Evolutionary conservation across 176 grass and related monocot species (phyloP).

Genomic region (Cocos nucifera): DNA sequence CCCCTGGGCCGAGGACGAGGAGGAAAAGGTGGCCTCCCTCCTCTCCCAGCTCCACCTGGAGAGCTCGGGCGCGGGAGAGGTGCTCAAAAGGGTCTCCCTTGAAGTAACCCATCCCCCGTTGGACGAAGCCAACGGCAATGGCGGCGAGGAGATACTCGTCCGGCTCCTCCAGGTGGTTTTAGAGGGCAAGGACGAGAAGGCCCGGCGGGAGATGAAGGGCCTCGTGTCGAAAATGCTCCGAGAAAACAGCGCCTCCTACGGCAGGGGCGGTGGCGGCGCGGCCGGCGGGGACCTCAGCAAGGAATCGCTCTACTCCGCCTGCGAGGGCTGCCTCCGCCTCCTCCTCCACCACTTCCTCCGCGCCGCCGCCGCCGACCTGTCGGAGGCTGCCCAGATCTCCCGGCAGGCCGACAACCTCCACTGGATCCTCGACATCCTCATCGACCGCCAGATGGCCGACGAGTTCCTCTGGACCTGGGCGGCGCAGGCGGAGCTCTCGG

Average conservation of each 20-base stretch:
- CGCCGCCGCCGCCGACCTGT: constrained; percentile 35
- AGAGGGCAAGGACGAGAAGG: constrained; percentile 97
- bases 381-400: constrained; percentile 51
- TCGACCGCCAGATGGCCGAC: constrained; percentile 84
- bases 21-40: constrained; percentile 42
- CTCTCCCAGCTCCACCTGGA: constrained; percentile 85
- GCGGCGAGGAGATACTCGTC: constrained; percentile 68
- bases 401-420: constrained; percentile 92
- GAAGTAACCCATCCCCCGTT: constrained; percentile 30
- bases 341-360: constrained; percentile 57
- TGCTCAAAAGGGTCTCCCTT: constrained; percentile 86
- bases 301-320: constrained; percentile 80
- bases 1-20: constrained; percentile 5
- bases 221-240: constrained; percentile 97
- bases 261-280: constrained; percentile 20
- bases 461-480: constrained; percentile 88
- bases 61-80: constrained; percentile 70
- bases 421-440: constrained; percentile 95
- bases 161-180: constrained; percentile 87
- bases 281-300: constrained; percentile 68
- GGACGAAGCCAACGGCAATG: constrained; percentile 28
- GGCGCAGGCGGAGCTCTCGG: constrained; percentile 49
- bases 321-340: constrained; percentile 60
- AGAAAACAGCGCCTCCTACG: constrained; percentile 49
- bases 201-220: constrained; percentile 92